Evolutionary conservation across 2,329 filamentous ascomycete species (phyloP), one percentile per base, ranked within the genome.

Genomic region (Aspergillus niger): DNA sequence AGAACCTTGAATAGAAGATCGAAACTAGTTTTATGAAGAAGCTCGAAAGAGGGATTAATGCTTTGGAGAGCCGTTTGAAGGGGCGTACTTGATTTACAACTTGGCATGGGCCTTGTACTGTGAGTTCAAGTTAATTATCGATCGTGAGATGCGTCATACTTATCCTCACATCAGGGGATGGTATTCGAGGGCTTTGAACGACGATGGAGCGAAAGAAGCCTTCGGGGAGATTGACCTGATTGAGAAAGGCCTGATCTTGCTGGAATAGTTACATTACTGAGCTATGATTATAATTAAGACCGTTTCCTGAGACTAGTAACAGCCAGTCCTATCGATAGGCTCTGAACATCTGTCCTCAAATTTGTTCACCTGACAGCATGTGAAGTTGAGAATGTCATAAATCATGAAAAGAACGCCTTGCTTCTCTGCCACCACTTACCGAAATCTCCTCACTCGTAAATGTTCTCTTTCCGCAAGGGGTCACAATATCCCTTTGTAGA

Each of bases 81-180:
- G 65, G 52, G 3, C 65, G 66, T 2, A 63, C 59, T 8, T 72
- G 71, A 69, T 32, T 72, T 5, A 65, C 58, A 1, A 58, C 57
- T 13, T 72, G 8, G 72, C 69, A 1, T 48, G 65, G 2, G 54
- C 69, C 7, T 50, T 74, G 43, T 41, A 65, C n/a, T 71, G 70
- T 69, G 69, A 65, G 2, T 73, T 72, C 55, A 41, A 55, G 3
- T 44, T 66, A 55, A 49, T 59, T 5, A 66, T 73, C 15, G 72
- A 73, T 47, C 58, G 52, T 0, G 72, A 72, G 51, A 67, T 72
- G 66, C 62, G 71, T 10, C 11, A 51, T 8, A 71, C 68, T 62
- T 72, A 65, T 49, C 68, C 70, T 11, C 24, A 49, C 10, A 57
- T 64, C 8, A 49, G 71, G 3, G 48, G 52, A 2, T 73, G 70